Percentiles rank a stretch among this genome's conserved stretches.
phyloP scores from a whole-genome alignment of 495 filamentous ascomycete genomes.

The Neurospora sp. region DNA sequence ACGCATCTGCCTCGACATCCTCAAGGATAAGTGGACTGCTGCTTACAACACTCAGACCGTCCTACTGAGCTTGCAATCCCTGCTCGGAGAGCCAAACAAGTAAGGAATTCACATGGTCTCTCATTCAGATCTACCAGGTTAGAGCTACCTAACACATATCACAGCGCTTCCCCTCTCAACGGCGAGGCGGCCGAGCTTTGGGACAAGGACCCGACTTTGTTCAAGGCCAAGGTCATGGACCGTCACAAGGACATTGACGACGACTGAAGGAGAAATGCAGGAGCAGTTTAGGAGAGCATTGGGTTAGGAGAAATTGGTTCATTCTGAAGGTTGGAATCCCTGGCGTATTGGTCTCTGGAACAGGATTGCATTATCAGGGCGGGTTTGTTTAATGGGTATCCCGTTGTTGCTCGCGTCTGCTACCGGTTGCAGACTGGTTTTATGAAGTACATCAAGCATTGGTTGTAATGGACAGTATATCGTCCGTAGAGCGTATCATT shows the following conservation, averaged over 20 bases:
- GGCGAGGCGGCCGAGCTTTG: constrained; percentile 93
- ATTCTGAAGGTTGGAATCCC: constrained; percentile 10
- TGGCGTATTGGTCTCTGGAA: constrained; percentile 16
- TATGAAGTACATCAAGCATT: constrained; percentile 22
- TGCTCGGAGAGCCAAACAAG: constrained; percentile 98
- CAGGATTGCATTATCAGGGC: constrained; percentile 23
- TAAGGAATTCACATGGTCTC: constrained; percentile 28
- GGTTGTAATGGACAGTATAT: constrained; percentile 17
- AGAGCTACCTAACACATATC: constrained; percentile 9
- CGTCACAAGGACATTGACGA: constrained; percentile 49
- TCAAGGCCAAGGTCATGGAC: constrained; percentile 59
- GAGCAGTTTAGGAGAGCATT: constrained; percentile 22
- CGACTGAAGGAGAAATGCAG: constrained; percentile 27
- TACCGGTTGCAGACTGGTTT: constrained; percentile 10
- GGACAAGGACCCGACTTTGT: constrained; percentile 82
- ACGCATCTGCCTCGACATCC: constrained; percentile 88
- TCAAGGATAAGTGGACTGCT: constrained; percentile 95
- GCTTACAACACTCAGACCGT: constrained; percentile 93
- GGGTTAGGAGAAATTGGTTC: constrained; percentile 24
- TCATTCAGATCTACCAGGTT: not conserved
- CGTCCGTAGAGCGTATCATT: constrained; percentile 24
- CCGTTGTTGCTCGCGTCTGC: constrained; percentile 15
- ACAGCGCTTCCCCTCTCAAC: constrained; percentile 85
- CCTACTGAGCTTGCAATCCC: constrained; percentile 83
- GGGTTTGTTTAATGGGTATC: constrained; percentile 25